These are phyloP conservation scores for Rugosomyces carneus DNA, from an alignment of 1,284 basidiomycete species.

Conservation along the genomic window DNA sequence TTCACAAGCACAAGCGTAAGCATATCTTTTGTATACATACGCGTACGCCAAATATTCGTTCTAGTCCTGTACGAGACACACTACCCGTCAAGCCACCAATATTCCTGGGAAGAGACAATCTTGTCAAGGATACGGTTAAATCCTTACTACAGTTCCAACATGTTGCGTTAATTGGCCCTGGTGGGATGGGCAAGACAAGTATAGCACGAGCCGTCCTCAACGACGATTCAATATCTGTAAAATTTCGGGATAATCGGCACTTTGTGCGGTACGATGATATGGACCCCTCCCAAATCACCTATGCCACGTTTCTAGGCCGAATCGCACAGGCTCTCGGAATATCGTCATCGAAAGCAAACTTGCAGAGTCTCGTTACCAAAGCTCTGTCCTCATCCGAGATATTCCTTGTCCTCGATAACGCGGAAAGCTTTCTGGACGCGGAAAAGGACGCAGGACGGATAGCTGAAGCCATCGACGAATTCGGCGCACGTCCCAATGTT, in stretches of 20 bases:
- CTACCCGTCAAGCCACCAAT: constrained; percentile 1
- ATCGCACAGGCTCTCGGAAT: constrained; percentile 8
- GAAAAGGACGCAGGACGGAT: constrained; percentile 7
- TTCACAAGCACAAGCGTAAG: background rate
- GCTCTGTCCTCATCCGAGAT: constrained; percentile 1
- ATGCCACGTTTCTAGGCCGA: constrained; percentile 8
- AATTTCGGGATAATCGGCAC: constrained; percentile 4
- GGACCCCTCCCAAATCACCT: constrained; percentile 5
- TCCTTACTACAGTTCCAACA: background rate
- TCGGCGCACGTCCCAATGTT: constrained; percentile 8
- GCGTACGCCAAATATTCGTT: background rate
- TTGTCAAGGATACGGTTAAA: background rate
- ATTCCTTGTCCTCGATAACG: constrained; percentile 15
- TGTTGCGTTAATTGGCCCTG: constrained; percentile 10
- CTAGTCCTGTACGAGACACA: background rate
- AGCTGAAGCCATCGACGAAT: constrained; percentile 7
- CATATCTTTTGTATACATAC: background rate
- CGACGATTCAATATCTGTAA: background rate
- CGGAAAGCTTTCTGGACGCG: constrained; percentile 14
- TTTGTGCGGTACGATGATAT: constrained; percentile 12
- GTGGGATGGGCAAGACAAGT: constrained; percentile 12
- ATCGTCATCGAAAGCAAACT: background rate
- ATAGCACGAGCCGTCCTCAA: constrained; percentile 10
- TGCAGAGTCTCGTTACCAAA: background rate
- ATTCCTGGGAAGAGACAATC: constrained; percentile 8